Evolutionary conservation across 2,329 filamentous ascomycete species (phyloP), one percentile per base, ranked within the genome.

Genomic region (Endocalyx cinctus): DNA sequence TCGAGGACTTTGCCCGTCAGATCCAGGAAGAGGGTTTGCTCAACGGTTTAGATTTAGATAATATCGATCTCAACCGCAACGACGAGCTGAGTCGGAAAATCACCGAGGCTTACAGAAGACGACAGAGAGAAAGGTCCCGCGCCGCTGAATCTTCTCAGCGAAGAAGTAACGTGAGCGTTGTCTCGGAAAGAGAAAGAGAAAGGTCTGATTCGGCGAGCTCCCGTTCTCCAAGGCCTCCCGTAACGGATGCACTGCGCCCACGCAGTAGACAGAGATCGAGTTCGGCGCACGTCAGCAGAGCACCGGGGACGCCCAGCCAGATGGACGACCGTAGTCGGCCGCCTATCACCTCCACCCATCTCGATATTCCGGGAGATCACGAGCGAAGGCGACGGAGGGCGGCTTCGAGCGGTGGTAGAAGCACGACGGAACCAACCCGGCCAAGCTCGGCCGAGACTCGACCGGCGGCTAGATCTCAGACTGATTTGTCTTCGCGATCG

Each of bases 11-110:
- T 49, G 76, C 94, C 46, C 77, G 87, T 27, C 87, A 94, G 54
- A 95, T 94, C 38, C 74, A 89, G 46, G 83, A 90, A 43, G 87
- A 95, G 52, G 88, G 90, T 0, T 64, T 96, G 14, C 62, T 95
- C 20, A 87, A 96, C 50, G 89, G 87, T 13, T 79, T 96, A 29
- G 89, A 96, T 54, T 65, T 96, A 35, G 85, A 92, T 50, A 89
- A 89, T 43, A 79, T 96, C 34, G 88, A 90, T 42, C 71, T 87
- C 12, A 77, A 69, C 30, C 85, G 88, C 50, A 87, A 96, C 54
- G 88, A 96, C 51, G 87, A 94, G 51, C 77, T 97, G 12, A 94
- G 86, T 44, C 84, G 90, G 51, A 80, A 84, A 38, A 95, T 97
- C 48, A 89, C 88, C 2, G 86, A 94, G 51, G 87, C 87, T 2